Base-by-base conservation (phyloP, 2,329 filamentous ascomycete species). In the Ophiocordyceps polyrhachis-furcata region DNA sequence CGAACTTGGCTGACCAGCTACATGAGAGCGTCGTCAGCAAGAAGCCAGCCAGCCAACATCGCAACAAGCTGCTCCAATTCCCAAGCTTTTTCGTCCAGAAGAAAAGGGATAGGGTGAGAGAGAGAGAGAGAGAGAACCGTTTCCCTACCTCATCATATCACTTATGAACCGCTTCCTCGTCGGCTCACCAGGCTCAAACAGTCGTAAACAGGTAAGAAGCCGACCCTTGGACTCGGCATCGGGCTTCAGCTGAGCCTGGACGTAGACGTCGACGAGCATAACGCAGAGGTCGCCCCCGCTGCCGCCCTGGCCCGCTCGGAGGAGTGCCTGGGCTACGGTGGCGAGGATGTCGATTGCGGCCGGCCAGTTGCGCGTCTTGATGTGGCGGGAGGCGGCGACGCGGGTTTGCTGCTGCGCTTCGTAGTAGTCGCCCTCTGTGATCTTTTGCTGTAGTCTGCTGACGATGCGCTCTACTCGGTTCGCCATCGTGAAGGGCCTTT, bases 401-500 rank as follows among this genome's bases (percentile, higher is more conserved):
- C 91, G 86, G 52, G 94, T 85, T 69, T 98, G 91, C 64, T 98
- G 91, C 66, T 96, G 89, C 47, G 91, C 91, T 73, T 98, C 91
- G 69, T 98, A 98, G 72, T 78, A 95, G 60, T 91, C 81, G 56
- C 88, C 89, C 63, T 93, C 86, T 52, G 77, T 71, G 63, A 94
- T 94, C 63, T 86, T 89, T 63, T 83, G 71, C 66, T 89, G 83
- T 61, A 95, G 79, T 23, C 74, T 70, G 46, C 69, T 59, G 53
- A 77, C 74, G 61, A 77, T 77, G 41, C 60, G 59, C 40, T 64
- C 60, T 52, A 63, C 62, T 50, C 64, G 64, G 55, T 51, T 63
- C 44, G 62, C 59, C 62, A 64, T 64, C 47, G 37, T 51, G 47
- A 47, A 41, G 23, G 42, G 7, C n/a, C n/a, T 23, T 23, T 6